Evolutionary conservation across 73 alveolate genomes (phyloP), one percentile per base, ranked within the genome.

Genomic region (Halteria grandinella): DNA sequence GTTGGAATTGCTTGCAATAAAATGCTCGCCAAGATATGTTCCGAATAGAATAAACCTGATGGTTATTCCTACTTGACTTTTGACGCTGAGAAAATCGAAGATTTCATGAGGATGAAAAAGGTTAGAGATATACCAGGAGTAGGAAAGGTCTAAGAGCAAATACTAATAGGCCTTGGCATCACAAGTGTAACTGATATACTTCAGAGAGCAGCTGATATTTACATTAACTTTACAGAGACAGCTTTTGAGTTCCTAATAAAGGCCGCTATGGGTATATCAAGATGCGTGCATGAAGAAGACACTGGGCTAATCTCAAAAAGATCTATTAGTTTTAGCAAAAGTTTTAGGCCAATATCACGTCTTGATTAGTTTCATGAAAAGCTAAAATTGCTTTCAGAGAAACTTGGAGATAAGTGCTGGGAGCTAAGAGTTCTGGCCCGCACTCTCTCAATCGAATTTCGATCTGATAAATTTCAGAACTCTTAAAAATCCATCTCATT

Each of bases 71-170:
- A 75, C 29, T 23, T 75, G 0, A 53, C 54, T 0, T 75, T 57
- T 44, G 58, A 63, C 11, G 20, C 31, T 2, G 75, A 62, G 6
- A 23, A 64, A 39, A 77, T 77, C 11, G 60, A 70, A 27, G 83
- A 60, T 29, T 92, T 83, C 49, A 70, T 94, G 89, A 87, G 76
- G 43, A 69, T 71, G 29, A 55, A 89, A 70, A 91, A 95, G 5
- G 83, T 90, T 20, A 81, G 99, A 31, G 93, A 94, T 70, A 75
- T 94, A 17, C 98, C 99, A 6, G 97, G 97, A 18, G 78, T 93
- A 23, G 99, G 99, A 14, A 93, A 86, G 71, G 94, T 85, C 21
- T 58, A 78, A 1, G 97, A 90, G 45, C 62, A 80, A 62, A 69
- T 72, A 5, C 72, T 92, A 43, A 75, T 53, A 18, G 94, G 91